phyloP scores from a whole-genome alignment of 139 green algal genomes.

The Auxenochlorella pyrenoidosa region DNA sequence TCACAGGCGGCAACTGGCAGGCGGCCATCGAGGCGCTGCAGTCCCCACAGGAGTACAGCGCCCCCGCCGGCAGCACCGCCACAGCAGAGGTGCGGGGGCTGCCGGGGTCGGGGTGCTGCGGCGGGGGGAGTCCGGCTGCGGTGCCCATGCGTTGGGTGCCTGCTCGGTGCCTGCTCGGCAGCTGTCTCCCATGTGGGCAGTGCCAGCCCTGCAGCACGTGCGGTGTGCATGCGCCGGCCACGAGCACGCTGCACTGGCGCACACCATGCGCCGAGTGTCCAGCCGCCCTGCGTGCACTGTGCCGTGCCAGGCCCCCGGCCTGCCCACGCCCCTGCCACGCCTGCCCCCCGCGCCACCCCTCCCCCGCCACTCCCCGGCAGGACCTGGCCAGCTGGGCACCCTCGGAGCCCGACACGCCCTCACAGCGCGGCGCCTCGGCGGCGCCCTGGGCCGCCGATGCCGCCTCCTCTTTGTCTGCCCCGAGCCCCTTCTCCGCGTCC shows the following conservation, averaged over 20 bases:
- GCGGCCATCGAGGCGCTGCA: neutral
- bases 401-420: conserved; percentile 20
- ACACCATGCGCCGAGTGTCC: neutral
- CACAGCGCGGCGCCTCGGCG: neutral
- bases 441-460: conserved; percentile 3
- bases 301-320: too few species aligned
- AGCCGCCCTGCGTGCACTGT: too few species aligned
- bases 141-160: too few species aligned
- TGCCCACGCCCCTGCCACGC: too few species aligned
- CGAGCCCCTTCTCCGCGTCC: neutral
- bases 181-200: too few species aligned
- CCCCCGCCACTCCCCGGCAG: too few species aligned
- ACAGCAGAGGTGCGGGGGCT: neutral
- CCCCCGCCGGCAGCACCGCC: neutral
- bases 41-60: neutral
- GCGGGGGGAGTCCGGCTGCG: too few species aligned
- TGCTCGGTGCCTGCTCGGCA: neutral
- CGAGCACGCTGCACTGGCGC: neutral
- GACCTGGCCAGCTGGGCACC: neutral
- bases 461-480: neutral
- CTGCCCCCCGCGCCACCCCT: too few species aligned
- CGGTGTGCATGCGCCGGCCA: neutral
- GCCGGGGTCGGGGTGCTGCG: neutral
- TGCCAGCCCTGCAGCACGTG: too few species aligned
- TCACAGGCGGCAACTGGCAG: conserved; percentile 12